phyloP scores from a whole-genome alignment of 352 stramenopile genomes.

The Pythium dissotocum region DNA sequence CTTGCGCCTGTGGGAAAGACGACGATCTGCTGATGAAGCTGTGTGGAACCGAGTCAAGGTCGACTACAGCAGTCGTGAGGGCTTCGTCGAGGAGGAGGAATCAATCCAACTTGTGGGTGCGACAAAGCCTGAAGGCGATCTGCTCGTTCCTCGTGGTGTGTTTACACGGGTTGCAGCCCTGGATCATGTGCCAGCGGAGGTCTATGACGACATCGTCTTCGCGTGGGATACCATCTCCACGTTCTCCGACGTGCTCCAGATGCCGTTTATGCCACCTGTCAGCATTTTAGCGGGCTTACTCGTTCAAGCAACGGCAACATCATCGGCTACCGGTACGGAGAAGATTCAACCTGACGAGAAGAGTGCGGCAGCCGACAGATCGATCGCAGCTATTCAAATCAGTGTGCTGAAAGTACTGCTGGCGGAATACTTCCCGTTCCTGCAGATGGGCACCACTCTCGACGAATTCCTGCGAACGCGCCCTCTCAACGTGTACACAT shows the following conservation, averaged over 20 bases:
- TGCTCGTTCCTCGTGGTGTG: slow-evolving; percentile 35
- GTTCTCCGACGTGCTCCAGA: slow-evolving; percentile 63
- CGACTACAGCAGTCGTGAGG: slow-evolving; percentile 30
- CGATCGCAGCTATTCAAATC: slow-evolving; percentile 54
- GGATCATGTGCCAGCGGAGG: slow-evolving; percentile 38
- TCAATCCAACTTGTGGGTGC: neutral
- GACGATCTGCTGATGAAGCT: slow-evolving; percentile 42
- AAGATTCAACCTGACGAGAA: slow-evolving; percentile 43
- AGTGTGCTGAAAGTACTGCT: slow-evolving; percentile 55
- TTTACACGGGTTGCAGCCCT: slow-evolving; percentile 42
- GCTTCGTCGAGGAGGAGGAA: neutral
- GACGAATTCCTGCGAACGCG: slow-evolving; percentile 75
- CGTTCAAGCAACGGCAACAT: slow-evolving; percentile 32
- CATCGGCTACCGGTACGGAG: slow-evolving; percentile 29
- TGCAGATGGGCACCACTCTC: slow-evolving; percentile 68
- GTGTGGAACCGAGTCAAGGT: slow-evolving; percentile 64
- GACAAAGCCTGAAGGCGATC: neutral
- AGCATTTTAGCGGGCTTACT: slow-evolving; percentile 53
- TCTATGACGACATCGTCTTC: slow-evolving; percentile 63
- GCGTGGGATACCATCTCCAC: slow-evolving; percentile 78
- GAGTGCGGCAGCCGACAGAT: slow-evolving; percentile 39
- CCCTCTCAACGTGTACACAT: slow-evolving; percentile 76
- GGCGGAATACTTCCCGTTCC: slow-evolving; percentile 62
- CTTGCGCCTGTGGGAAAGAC: slow-evolving; percentile 57
- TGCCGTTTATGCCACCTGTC: slow-evolving; percentile 54